Conservation (phyloP, 2,329 filamentous ascomycete species). For the Penicillium sp. region DNA sequence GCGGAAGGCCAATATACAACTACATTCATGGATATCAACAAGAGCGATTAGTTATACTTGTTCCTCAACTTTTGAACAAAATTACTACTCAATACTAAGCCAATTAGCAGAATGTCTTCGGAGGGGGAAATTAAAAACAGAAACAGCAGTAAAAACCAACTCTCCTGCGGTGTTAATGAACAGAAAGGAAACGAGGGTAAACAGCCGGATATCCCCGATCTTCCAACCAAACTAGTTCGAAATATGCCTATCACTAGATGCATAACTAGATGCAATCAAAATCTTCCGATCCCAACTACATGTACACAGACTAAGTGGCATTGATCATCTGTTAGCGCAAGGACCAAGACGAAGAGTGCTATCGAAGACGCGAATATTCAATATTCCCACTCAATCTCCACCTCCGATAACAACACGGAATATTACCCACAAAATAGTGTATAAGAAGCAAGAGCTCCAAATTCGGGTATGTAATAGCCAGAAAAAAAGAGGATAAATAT, state of each 20-base stretch:
- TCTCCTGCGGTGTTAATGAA: not conserved
- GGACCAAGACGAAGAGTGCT: not conserved
- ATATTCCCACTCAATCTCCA: not conserved
- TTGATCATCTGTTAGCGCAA: not conserved
- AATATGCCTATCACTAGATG: not conserved
- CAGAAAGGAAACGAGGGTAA: not conserved
- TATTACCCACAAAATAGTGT: not conserved
- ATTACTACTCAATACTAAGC: fast-evolving
- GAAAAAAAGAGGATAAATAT: slow-evolving; percentile 1
- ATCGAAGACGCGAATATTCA: slow-evolving; percentile 2
- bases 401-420: not conserved
- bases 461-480: not conserved
- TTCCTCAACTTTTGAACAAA: not conserved
- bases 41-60: not conserved
- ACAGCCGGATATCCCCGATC: not conserved
- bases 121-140: not conserved
- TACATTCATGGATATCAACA: not conserved
- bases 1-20: not conserved
- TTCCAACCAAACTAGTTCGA: not conserved
- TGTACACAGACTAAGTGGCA: not conserved
- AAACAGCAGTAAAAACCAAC: not conserved
- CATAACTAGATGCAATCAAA: not conserved
- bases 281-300: not conserved
- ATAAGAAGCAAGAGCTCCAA: not conserved
- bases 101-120: too few relatives aligned